Base-by-base conservation (phyloP, 805 yeast species). In the Clavispora santaluciae region DNA sequence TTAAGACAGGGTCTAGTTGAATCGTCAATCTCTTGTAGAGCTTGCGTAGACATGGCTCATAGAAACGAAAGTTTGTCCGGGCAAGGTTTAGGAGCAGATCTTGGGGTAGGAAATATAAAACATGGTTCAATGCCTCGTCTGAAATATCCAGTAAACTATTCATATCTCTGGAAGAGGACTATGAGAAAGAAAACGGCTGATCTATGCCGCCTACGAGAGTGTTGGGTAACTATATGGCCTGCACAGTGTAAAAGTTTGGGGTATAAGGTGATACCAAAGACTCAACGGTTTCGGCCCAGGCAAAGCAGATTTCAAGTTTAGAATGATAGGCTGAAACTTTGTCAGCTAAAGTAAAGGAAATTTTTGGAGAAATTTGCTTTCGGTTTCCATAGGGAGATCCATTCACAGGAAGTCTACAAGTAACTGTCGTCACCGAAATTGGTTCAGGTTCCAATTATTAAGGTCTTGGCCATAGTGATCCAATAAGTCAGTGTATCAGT, bases 51-150 rank as follows among this genome's bases (percentile, higher is more conserved):
- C 67, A 62, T 11, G 68, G 68, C 36, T 56, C 48, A 45, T 67
- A 67, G 41, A 64, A 62, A 22, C 49, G 47, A 45, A 44, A 67
- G 49, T 64, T 66, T 21, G 72, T 64, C 18, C 50, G 50, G 1
- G 70, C 58, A 13, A 68, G 54, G 33, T 57, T 62, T 21, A 62
- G 21, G 13, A 64, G 53, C 35, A 54, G 56, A 36, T 60, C 60
- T 42, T 64, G 69, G 6, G 65, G 64, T 12, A 64, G 51, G 35
- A 46, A 59, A 24, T 30, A 43, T 6, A 58, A 39, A 29, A 52
- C 35, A 34, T 40, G 38, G 18, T 39, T 36, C 15, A 51, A 42
- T 18, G 43, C 43, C 13, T 15, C 23, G 5, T 46, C 40, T n/a
- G 53, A 52, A 9, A 51, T 34, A 2, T 41, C 43, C 11, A 25